These are phyloP conservation scores for Bassia scoparia DNA, from an alignment of 148 eudicot species.

Conservation along the genomic window DNA sequence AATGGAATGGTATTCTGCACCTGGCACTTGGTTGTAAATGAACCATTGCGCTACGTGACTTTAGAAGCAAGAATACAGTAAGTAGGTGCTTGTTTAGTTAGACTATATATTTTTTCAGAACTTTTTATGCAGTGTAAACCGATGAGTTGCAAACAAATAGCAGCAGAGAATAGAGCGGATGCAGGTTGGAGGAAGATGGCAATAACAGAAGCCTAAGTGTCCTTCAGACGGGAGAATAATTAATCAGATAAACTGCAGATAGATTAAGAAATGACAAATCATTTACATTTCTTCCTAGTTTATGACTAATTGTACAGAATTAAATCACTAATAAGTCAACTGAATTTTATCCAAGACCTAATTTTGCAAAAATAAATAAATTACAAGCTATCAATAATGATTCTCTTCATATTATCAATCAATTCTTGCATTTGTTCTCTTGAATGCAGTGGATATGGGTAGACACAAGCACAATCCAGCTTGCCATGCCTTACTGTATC, in stretches of 20 bases:
- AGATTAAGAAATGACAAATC: background rate
- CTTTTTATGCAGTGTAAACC: no score
- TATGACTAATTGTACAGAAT: background rate
- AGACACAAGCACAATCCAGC: constrained; percentile 76
- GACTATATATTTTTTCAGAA: no score
- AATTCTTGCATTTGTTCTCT: constrained; percentile 76
- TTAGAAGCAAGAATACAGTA: no score
- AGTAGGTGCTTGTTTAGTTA: no score
- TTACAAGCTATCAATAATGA: constrained; percentile 37
- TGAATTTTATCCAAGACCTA: background rate
- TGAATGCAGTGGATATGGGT: constrained; percentile 78
- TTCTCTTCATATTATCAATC: constrained; percentile 50
- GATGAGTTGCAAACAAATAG: background rate
- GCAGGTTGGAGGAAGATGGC: background rate
- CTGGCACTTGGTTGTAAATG: no score
- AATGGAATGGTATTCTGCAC: no score
- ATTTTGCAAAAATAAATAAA: constrained; percentile 5
- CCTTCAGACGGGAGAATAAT: background rate
- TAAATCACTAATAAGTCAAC: background rate
- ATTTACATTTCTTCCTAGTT: constrained; percentile 1
- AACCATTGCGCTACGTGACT: no score
- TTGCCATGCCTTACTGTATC: constrained; percentile 64
- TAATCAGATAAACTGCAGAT: background rate
- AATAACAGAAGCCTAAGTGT: background rate
- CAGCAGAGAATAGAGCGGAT: background rate